Percentiles rank a stretch among this genome's conserved stretches.
These are phyloP conservation scores for Diversispora epigaea DNA, from an alignment of 192 early-diverging fungal genomes.

Conservation along the genomic window DNA sequence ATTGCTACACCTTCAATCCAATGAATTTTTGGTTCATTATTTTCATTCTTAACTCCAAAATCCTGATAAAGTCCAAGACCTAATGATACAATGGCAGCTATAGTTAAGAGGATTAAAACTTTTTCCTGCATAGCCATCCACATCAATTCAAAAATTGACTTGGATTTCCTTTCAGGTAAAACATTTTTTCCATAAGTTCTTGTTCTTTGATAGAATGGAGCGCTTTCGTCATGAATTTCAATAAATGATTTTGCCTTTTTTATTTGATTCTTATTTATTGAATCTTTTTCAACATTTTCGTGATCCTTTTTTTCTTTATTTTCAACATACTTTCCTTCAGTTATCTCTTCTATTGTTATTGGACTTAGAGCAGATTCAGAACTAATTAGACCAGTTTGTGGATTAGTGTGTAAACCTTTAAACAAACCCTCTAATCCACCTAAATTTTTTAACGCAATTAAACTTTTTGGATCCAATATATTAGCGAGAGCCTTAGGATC, in stretches of 20 bases:
- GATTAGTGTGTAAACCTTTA: slow-evolving; percentile 49
- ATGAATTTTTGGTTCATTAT: slow-evolving; percentile 53
- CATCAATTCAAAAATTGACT: slow-evolving; percentile 70
- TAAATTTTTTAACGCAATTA: slow-evolving; percentile 39
- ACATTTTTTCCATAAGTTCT: slow-evolving; percentile 68
- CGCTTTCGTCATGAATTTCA: background rate
- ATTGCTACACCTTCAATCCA: slow-evolving; percentile 89
- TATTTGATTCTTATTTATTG: background rate
- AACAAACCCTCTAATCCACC: slow-evolving; percentile 54
- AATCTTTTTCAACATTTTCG: background rate
- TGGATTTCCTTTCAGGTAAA: slow-evolving; percentile 65
- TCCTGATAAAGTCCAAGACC: slow-evolving; percentile 82
- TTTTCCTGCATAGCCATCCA: slow-evolving; percentile 83
- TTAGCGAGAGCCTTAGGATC: slow-evolving; percentile 47
- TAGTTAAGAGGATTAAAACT: slow-evolving; percentile 72
- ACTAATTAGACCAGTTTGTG: slow-evolving; percentile 45
- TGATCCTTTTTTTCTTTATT: slow-evolving; percentile 2
- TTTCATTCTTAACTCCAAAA: slow-evolving; percentile 46
- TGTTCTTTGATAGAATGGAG: slow-evolving; percentile 52
- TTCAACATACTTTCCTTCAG: background rate
- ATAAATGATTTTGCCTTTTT: too few relatives aligned
- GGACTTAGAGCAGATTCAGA: background rate
- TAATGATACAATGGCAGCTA: slow-evolving; percentile 78
- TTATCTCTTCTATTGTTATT: background rate
- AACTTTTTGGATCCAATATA: slow-evolving; percentile 59